Evolutionary conservation across 2,329 filamentous ascomycete species (phyloP).

Genomic region (Hymenoscyphus repandus): DNA sequence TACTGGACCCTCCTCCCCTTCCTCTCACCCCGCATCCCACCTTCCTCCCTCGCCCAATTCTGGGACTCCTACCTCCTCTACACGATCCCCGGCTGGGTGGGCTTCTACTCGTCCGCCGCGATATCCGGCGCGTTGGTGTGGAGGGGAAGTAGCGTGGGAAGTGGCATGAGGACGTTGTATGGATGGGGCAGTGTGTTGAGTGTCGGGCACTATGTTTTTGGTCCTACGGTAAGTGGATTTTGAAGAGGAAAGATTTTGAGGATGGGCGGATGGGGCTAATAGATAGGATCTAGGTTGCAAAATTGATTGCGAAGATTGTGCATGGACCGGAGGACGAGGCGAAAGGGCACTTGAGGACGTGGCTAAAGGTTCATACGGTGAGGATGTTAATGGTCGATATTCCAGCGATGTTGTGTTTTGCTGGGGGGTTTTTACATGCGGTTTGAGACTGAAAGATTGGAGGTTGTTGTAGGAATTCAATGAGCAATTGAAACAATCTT

Average conservation of each 20-base stretch:
- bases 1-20: conserved; percentile 15
- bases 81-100: conserved; percentile 6
- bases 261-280: background rate
- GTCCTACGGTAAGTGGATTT: conserved; percentile 2
- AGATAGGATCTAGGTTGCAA: too few species aligned
- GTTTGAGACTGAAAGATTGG: too few species aligned
- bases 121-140: background rate
- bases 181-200: conserved; percentile 12
- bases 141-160: background rate
- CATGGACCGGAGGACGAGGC: conserved; percentile 7
- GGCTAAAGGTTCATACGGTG: conserved; percentile 12
- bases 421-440: conserved; percentile 9
- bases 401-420: conserved; percentile 15
- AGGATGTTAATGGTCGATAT: conserved; percentile 13
- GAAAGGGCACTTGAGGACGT: conserved; percentile 8
- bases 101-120: conserved; percentile 9
- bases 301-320: conserved; percentile 8
- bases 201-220: conserved; percentile 12
- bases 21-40: conserved; percentile 7
- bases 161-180: conserved; percentile 6
- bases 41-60: conserved; percentile 7
- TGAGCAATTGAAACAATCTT: too few species aligned
- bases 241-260: background rate
- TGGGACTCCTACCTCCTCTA: conserved; percentile 12
- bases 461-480: too few species aligned